These are phyloP conservation scores for Abelmoschus esculentus DNA, from an alignment of 345 rosid species.

Conservation along the genomic window DNA sequence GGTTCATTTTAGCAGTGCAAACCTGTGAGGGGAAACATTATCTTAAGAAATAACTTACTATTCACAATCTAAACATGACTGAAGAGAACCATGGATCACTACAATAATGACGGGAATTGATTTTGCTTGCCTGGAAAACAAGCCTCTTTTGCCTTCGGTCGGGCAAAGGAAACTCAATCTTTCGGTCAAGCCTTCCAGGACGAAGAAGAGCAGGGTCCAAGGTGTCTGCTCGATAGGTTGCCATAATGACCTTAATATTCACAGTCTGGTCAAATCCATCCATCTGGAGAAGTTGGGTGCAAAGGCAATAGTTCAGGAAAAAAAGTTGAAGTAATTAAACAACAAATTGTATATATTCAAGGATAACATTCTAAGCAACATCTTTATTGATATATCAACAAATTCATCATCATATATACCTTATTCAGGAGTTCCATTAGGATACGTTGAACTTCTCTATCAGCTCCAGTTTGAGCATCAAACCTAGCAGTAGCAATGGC, in stretches of 20 bases:
- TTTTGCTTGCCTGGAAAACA: slow-evolving; percentile 72
- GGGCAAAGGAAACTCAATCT: slow-evolving; percentile 90
- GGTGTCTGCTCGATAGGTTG: slow-evolving; percentile 92
- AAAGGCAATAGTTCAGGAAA: background rate
- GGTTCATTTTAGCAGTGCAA: slow-evolving; percentile 37
- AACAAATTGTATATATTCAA: background rate
- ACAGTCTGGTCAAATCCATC: slow-evolving; percentile 97
- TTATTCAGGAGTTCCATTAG: slow-evolving; percentile 95
- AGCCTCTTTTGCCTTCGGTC: slow-evolving; percentile 98
- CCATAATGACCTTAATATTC: slow-evolving; percentile 96
- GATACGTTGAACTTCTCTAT: slow-evolving; percentile 95
- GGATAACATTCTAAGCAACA: background rate
- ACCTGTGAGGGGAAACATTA: slow-evolving; percentile 40
- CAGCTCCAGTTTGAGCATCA: slow-evolving; percentile 99
- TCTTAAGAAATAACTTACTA: background rate
- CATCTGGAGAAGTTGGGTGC: slow-evolving; percentile 22
- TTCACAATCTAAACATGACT: background rate
- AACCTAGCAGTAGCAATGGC: slow-evolving; percentile 99
- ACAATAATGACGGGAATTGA: background rate
- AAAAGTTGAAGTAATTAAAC: background rate
- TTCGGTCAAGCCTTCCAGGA: slow-evolving; percentile 94
- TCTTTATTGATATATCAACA: background rate
- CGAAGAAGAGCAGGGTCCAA: slow-evolving; percentile 97
- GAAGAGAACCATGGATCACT: background rate
- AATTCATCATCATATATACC: slow-evolving; percentile 23